phyloP scores from a whole-genome alignment of 768 basidiomycete genomes.

The Russula dissimulans region DNA sequence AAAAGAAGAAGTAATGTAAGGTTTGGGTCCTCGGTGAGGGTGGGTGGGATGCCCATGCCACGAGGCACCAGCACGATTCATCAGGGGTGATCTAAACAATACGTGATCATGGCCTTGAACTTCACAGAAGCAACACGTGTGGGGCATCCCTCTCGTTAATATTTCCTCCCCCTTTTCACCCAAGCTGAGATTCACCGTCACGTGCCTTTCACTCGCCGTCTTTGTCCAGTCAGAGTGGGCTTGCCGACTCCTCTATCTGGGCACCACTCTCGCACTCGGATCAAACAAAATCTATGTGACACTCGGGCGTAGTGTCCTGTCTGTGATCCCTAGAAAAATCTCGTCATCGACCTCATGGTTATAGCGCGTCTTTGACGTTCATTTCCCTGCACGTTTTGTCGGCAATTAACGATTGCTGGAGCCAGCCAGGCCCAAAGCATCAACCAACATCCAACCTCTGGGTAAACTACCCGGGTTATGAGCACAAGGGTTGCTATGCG shows the following conservation, averaged over 20 bases:
- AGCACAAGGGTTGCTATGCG: conserved; percentile 11
- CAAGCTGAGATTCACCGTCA: not conserved
- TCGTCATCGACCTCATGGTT: conserved; percentile 18
- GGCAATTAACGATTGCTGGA: conserved; percentile 9
- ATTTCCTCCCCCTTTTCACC: conserved; percentile 3
- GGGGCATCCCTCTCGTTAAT: conserved; percentile 6
- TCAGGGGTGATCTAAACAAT: conserved; percentile 18
- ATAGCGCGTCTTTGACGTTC: conserved; percentile 3
- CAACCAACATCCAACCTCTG: not conserved
- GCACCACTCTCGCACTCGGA: not conserved
- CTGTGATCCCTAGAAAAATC: not conserved
- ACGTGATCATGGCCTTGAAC: conserved; percentile 5
- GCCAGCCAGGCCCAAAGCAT: conserved; percentile 2
- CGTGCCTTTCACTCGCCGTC: too few relatives aligned
- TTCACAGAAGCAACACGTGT: conserved; percentile 13
- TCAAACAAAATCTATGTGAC: not conserved
- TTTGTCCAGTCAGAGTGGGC: too few relatives aligned
- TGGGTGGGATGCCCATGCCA: conserved; percentile 5
- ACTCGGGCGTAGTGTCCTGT: not conserved
- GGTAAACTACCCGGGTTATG: not conserved
- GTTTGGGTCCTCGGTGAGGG: conserved; percentile 1
- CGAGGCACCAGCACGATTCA: conserved; percentile 1
- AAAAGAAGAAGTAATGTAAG: conserved; percentile 52
- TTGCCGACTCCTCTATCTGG: not conserved
- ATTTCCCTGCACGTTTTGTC: conserved; percentile 13